Evolutionary conservation across 202 grass and related monocot species (phyloP), one percentile per base, ranked within the genome.

Genomic region (Setaria italica): DNA sequence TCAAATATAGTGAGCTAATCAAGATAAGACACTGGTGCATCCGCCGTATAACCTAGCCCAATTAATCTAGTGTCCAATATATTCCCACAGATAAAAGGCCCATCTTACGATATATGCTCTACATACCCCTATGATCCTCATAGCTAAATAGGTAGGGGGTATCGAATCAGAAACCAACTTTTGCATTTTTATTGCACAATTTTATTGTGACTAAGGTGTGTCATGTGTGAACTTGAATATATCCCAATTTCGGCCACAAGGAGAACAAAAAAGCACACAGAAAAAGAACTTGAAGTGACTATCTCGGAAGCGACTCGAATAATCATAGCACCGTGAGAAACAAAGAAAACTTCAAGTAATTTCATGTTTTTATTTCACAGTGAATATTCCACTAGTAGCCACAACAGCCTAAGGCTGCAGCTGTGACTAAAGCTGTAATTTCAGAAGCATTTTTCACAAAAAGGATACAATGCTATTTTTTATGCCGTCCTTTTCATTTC

Each of bases 161-260:
- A 60, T 78, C 53, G 45, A 82, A 82, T 77, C 19, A 60, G 65
- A 68, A 71, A 55, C 72, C 21, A 9, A 21, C 21, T 70, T 59
- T 32, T 65, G 12, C 14, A 57, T 82, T 60, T 63, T 14, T 7
- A 25, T 80, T 49, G 1, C 39, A 77, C 3, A 63, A 63, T 13
- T 29, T 25, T 19, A 33, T 75, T 32, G 0, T 14, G 75, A 51
- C 5, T 41, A 5, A 41, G 11, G 50, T 0, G 1, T 33, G 58
- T 29, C 58, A 60, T 70, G 66, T 71, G 56, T 62, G 56, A 78
- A 54, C 66, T 21, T 78, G 32, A 55, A 59, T 33, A 59, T 33
- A 50, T 77, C 32, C 43, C 6, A 39, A 60, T 68, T 82, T 70
- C 4, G 41, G 50, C 49, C 9, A 70, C 46, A 32, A 62, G 58